Evolutionary conservation across 2,329 filamentous ascomycete genomes (phyloP), one percentile per base, ranked within the genome.

Genomic region (Aspergillus uvarum): DNA sequence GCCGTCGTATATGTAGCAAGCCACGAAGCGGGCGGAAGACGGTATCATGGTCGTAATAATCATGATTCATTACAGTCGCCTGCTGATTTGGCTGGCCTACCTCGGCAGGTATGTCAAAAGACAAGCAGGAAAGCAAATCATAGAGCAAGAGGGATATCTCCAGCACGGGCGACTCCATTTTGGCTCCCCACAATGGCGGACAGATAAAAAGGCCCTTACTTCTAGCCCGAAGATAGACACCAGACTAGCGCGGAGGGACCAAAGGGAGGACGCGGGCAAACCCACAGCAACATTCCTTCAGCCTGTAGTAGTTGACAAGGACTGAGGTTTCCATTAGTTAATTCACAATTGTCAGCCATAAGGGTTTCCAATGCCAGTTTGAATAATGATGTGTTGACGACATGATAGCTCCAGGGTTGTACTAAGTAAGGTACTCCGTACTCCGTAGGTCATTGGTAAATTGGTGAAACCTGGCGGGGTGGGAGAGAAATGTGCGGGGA

Each of bases 41-140:
- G 44, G 29, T 59, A 42, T 61, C 56, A 55, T 31, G 19, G 38
- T 59, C 26, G 51, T 49, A 44, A 24, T 51, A 29, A 26, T 50
- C 26, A 47, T 55, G 29, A 55, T 55, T 55, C 19, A 31, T n/a
- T 31, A 32, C 24, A n/a, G 19, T 19, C 16, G 42, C 14, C 47
- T 55, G 31, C 47, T 47, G 53, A 31, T 29, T 35, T 47, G 2
- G 42, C 10, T 48, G 38, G 38, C 29, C 38, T 54, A 54, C 38
- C 38, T 44, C 38, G 22, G 5, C 19, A 19, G 38, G 47, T 21
- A 35, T 21, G 42, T 32, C 26, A 44, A 48, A 44, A 53, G 42
- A 35, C 12, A 54, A 48, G 21, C 38, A 48, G 32, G 26, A 31
- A 55, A 44, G 26, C 53, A 48, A 55, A 55, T 55, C 53, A 48